Base-by-base conservation (phyloP, 306 rosid genomes). In the Citrullus colocynthis region DNA sequence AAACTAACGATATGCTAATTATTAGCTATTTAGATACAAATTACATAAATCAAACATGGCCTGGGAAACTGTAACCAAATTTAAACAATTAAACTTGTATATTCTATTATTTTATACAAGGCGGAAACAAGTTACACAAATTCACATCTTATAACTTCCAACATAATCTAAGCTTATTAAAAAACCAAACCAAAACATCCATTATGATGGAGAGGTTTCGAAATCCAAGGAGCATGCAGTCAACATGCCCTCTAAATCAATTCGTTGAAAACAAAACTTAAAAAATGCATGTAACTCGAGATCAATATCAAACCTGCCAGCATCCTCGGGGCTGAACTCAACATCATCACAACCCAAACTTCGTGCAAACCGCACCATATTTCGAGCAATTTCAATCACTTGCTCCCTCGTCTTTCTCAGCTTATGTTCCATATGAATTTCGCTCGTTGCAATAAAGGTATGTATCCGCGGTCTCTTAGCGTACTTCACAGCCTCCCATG, bases 291-390 rank as follows among this genome's bases (percentile, higher is more conserved):
- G 57, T 4, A 73, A 73, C 41, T 72, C 18, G 10, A 7, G 56
- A 28, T 36, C 56, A 58, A 76, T 78, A 32, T 21, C 78, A n/a
- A 13, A 91, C 98, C 97, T 92, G 13, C 99, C 97, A 36, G 99
- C 99, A 83, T 95, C 99, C 88, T 95, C 99, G 1, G 99, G 96
- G 80, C 98, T 92, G 83, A 95, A 95, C 84, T 95, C 97, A 1
- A 95, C 93, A 66, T 95, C 99, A 0, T 91, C 74, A 30, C 98
- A 95, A 8, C 98, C 99, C 79, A 95, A 87, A 78, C 93, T 88
- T 82, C 97, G 84, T 0, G 99, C 98, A 59, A 87, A 91, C 77
- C 67, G 86, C 34, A 95, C 98, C 97, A 90, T 92, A 17, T 15
- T 84, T 73, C 90, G 82, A 0, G 99, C 99, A 72, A 86, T 88